A percentile compares a stretch with the other conserved stretches of the same genome.
These are phyloP conservation scores for Wickerhamiella domercqiae DNA, from an alignment of 805 yeast genomes.

Conservation along the genomic window DNA sequence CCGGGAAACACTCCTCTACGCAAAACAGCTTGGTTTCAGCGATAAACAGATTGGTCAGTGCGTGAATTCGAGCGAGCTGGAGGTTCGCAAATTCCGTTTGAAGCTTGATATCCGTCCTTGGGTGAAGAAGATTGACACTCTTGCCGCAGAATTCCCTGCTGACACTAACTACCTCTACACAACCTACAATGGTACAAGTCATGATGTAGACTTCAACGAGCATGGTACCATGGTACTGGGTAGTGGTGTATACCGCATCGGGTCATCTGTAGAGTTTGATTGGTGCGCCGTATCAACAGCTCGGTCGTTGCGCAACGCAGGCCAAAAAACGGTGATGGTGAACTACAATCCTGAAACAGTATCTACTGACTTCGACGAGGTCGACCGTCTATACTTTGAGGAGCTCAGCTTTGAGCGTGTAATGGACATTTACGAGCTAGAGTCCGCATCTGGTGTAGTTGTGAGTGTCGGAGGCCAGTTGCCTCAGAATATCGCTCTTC, in stretches of 20 bases:
- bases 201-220: conserved; percentile 75
- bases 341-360: conserved; percentile 98
- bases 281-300: conserved; percentile 99
- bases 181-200: conserved; percentile 80
- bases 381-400: conserved; percentile 91
- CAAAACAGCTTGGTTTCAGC: conserved; percentile 89
- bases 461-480: conserved; percentile 97
- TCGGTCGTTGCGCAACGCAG: conserved; percentile 75
- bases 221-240: conserved; percentile 90
- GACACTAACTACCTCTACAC: conserved; percentile 89
- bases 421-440: conserved; percentile 91
- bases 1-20: conserved; percentile 40
- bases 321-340: conserved; percentile 86
- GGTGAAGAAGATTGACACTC: conserved; percentile 91
- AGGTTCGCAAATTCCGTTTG: conserved; percentile 71
- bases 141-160: conserved; percentile 99
- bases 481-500: conserved; percentile 91
- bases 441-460: conserved; percentile 76
- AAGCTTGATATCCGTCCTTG: conserved; percentile 71
- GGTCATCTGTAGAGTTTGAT: conserved; percentile 95
- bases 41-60: conserved; percentile 82
- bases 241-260: conserved; percentile 98
- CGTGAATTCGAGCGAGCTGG: conserved; percentile 57
- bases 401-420: conserved; percentile 92
- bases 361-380: conserved; percentile 96